These are phyloP conservation scores for Debaryomyces maramus DNA, from an alignment of 805 yeast genomes.

Conservation along the genomic window DNA sequence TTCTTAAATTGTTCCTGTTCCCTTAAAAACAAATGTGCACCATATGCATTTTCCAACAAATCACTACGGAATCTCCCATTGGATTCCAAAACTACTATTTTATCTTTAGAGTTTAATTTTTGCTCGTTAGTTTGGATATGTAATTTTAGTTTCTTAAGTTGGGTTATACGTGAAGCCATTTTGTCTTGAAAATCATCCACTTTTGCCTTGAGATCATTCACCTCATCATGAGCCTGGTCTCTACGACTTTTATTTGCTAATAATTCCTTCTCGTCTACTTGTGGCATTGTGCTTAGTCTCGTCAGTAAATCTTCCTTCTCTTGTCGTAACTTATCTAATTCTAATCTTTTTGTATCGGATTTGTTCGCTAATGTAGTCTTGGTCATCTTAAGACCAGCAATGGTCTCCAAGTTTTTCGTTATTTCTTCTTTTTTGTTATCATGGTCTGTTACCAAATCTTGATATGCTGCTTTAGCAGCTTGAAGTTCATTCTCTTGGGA, in stretches of 20 bases:
- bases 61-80: slow-evolving; percentile 28
- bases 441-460: slow-evolving; percentile 3
- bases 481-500: slow-evolving; percentile 6
- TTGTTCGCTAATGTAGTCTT: slow-evolving; percentile 2
- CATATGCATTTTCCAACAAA: slow-evolving; percentile 41
- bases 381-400: slow-evolving; percentile 1
- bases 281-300: slow-evolving; percentile 24
- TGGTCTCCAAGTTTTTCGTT: slow-evolving; percentile 12
- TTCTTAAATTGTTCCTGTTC: slow-evolving; percentile 35
- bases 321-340: slow-evolving; percentile 9
- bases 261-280: slow-evolving; percentile 29
- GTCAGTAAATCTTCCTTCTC: slow-evolving; percentile 12
- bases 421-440: slow-evolving; percentile 9
- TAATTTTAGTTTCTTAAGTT: slow-evolving; percentile 13
- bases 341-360: slow-evolving; percentile 1
- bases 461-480: slow-evolving; percentile 9
- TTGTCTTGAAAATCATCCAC: slow-evolving; percentile 22
- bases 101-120: slow-evolving; percentile 48
- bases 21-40: slow-evolving; percentile 42
- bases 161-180: slow-evolving; percentile 13
- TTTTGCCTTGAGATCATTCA: slow-evolving; percentile 16
- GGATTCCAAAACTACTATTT: slow-evolving; percentile 46
- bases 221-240: slow-evolving; percentile 19
- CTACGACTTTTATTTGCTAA: slow-evolving; percentile 20
- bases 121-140: slow-evolving; percentile 13